Conservation (phyloP, 305 asterid genomes). For the Fraxinus nigra region DNA sequence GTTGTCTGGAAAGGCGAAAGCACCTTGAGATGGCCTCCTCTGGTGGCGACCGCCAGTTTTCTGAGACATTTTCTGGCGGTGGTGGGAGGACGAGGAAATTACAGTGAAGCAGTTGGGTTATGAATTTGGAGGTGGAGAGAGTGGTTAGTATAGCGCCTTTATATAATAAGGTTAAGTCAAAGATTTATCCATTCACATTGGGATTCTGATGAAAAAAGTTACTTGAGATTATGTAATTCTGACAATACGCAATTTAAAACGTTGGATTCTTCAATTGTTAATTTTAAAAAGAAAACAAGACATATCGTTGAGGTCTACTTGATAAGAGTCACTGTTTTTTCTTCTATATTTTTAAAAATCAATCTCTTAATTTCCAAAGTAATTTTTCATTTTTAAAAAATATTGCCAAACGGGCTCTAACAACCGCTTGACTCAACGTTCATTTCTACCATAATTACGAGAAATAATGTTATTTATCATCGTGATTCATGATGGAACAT, state of each 20-base stretch:
- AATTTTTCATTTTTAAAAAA: too few species aligned
- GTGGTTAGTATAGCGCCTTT: conserved; percentile 21
- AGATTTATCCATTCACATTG: conserved; percentile 35
- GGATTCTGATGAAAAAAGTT: conserved; percentile 37
- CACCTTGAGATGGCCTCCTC: conserved; percentile 65
- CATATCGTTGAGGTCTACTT: too few species aligned
- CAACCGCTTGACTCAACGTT: not conserved
- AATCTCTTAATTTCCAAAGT: too few species aligned
- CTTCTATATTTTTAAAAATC: too few species aligned
- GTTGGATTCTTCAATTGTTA: not conserved
- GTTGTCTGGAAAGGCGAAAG: conserved; percentile 51
- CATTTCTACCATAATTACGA: not conserved
- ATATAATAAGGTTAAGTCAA: conserved; percentile 29
- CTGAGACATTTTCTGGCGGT: conserved; percentile 44
- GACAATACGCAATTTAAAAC: not conserved
- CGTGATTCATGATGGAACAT: too few species aligned
- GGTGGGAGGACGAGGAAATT: not conserved
- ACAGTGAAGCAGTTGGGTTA: conserved; percentile 17
- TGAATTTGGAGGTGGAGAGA: conserved; percentile 14
- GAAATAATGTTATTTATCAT: too few species aligned
- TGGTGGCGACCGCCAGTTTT: conserved; percentile 57
- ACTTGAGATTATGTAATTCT: conserved; percentile 13
- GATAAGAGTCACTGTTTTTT: too few species aligned
- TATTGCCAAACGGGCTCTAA: not conserved
- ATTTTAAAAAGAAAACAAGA: too few species aligned